Conservation (phyloP, 495 filamentous ascomycete species). For the Patellaria atrata region DNA sequence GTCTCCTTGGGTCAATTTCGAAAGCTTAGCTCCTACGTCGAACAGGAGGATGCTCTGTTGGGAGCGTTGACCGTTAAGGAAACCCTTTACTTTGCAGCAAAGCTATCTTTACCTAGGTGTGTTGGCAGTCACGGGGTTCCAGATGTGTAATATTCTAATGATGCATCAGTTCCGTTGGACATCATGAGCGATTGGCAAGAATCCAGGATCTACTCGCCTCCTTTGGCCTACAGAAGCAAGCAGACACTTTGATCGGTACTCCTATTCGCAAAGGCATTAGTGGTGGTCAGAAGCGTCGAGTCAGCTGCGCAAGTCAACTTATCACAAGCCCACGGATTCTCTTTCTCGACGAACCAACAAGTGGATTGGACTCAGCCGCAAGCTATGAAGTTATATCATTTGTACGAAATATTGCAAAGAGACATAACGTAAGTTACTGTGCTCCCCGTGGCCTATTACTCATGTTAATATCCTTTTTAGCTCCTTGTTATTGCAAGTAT, state of each 20-base stretch:
- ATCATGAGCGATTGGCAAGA: slow-evolving; percentile 36
- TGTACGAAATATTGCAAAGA: slow-evolving; percentile 44
- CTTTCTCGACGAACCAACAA: slow-evolving; percentile 73
- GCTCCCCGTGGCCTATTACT: background rate
- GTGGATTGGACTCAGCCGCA: slow-evolving; percentile 58
- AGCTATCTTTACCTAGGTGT: slow-evolving; percentile 42
- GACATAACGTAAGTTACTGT: slow-evolving; percentile 42
- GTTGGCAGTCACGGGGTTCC: background rate
- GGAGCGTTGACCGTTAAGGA: slow-evolving; percentile 64
- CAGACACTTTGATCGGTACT: slow-evolving; percentile 56
- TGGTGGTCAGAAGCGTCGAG: slow-evolving; percentile 64
- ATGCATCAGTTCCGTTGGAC: slow-evolving; percentile 27
- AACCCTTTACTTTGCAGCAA: slow-evolving; percentile 55
- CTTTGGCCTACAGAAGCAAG: slow-evolving; percentile 51
- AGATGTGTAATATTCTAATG: slow-evolving; percentile 7
- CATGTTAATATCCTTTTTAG: slow-evolving; percentile 20
- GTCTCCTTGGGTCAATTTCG: slow-evolving; percentile 31
- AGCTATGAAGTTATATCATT: slow-evolving; percentile 55
- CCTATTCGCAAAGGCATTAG: slow-evolving; percentile 65
- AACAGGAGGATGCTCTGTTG: slow-evolving; percentile 74
- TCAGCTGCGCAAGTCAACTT: slow-evolving; percentile 65
- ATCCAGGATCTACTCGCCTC: slow-evolving; percentile 41
- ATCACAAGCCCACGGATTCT: slow-evolving; percentile 66
- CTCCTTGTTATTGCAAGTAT: slow-evolving; percentile 64
- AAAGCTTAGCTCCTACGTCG: slow-evolving; percentile 54